Conservation (phyloP, 495 filamentous ascomycete species). For the Tuber aestivum region DNA sequence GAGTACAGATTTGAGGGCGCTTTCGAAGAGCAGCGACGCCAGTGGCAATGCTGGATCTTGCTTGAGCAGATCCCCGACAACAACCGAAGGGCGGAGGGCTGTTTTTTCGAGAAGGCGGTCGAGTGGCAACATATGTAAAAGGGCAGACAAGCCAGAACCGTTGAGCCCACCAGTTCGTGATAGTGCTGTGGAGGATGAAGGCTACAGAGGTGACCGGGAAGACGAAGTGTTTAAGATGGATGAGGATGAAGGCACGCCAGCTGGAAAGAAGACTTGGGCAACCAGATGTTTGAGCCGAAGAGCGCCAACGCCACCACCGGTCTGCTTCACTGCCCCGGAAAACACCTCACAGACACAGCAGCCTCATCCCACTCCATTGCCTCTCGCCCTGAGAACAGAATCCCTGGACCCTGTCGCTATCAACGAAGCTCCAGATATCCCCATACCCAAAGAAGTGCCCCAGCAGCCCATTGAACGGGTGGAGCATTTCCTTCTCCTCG, state of each 20-base stretch:
- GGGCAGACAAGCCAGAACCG: constrained; percentile 19
- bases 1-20: constrained; percentile 30
- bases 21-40: constrained; percentile 18
- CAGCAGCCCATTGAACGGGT: constrained; percentile 61
- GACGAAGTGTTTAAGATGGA: constrained; percentile 73
- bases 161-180: constrained; percentile 20
- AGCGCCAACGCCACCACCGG: constrained; percentile 17
- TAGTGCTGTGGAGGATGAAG: constrained; percentile 55
- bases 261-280: constrained; percentile 38
- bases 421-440: constrained; percentile 69
- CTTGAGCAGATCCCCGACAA: constrained; percentile 16
- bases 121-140: constrained; percentile 29
- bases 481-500: constrained; percentile 89
- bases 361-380: not conserved
- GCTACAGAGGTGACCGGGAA: constrained; percentile 71
- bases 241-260: constrained; percentile 33
- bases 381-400: constrained; percentile 3
- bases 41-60: constrained; percentile 3
- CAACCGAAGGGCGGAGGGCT: constrained; percentile 1
- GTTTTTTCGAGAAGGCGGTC: constrained; percentile 31
- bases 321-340: constrained; percentile 13
- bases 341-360: constrained; percentile 26
- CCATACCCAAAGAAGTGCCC: constrained; percentile 43
- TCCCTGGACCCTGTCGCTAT: constrained; percentile 46
- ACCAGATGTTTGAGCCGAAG: constrained; percentile 36